These are phyloP conservation scores for Aspergillus sp. DNA, from an alignment of 2,329 filamentous ascomycete species.

Conservation along the genomic window DNA sequence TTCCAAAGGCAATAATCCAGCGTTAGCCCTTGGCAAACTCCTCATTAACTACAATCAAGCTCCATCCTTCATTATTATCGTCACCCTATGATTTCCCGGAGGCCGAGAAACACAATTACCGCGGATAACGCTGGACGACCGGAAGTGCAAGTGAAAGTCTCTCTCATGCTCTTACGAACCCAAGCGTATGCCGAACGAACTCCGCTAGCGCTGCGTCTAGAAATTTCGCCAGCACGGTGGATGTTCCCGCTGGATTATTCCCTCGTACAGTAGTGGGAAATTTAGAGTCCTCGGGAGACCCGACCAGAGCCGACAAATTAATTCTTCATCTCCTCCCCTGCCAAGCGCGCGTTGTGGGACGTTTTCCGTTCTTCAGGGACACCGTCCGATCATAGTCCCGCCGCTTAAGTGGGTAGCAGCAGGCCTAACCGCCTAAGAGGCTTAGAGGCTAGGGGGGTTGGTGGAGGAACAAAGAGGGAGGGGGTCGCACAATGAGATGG, in stretches of 20 bases:
- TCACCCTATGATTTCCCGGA: background rate
- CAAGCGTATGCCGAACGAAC: slow-evolving; percentile 19
- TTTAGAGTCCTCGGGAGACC: slow-evolving; percentile 9
- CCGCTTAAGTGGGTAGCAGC: slow-evolving; percentile 17
- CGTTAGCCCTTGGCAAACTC: too few relatives aligned
- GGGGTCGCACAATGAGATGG: background rate
- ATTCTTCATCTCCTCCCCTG: slow-evolving; percentile 25
- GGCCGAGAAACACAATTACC: background rate
- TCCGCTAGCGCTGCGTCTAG: slow-evolving; percentile 28
- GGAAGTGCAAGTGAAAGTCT: background rate
- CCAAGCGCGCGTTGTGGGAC: slow-evolving; percentile 29
- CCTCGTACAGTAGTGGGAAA: slow-evolving; percentile 6
- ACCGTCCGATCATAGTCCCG: slow-evolving; percentile 24
- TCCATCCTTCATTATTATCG: background rate
- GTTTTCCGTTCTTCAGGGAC: slow-evolving; percentile 24
- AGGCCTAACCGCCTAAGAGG: background rate
- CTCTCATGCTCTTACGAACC: too few relatives aligned
- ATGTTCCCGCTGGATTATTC: background rate
- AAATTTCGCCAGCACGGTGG: slow-evolving; percentile 27
- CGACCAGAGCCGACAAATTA: slow-evolving; percentile 12
- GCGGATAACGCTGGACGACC: background rate
- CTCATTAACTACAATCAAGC: too few relatives aligned
- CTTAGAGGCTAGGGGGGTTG: too few relatives aligned
- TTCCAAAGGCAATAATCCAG: too few relatives aligned
- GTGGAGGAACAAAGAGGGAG: background rate